Conservation (phyloP, 495 filamentous ascomycete genomes). For the Penicillium paxilli region DNA sequence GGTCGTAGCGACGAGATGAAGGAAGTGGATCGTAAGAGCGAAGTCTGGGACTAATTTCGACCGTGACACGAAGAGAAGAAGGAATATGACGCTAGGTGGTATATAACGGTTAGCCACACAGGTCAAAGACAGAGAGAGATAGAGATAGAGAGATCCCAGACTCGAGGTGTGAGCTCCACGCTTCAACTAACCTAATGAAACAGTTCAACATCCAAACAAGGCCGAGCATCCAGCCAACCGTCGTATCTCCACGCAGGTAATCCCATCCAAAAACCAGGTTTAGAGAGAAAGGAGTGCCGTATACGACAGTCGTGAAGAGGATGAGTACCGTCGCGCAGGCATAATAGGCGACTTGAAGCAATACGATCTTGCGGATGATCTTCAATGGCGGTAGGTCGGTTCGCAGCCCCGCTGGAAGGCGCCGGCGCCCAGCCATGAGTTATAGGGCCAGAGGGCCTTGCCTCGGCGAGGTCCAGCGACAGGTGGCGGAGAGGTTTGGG, state of each 20-base stretch:
- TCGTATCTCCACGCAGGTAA: constrained; percentile 83
- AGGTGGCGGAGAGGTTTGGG: background rate
- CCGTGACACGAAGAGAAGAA: constrained; percentile 76
- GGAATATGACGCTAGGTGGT: constrained; percentile 58
- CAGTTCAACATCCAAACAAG: constrained; percentile 83
- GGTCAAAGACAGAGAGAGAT: background rate
- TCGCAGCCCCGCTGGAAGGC: constrained; percentile 76
- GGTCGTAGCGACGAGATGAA: constrained; percentile 77
- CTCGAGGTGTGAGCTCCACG: too few species aligned
- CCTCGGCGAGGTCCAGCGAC: constrained; percentile 6
- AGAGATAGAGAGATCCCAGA: background rate
- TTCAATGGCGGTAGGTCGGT: constrained; percentile 80
- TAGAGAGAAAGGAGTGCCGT: constrained; percentile 68
- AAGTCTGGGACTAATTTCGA: constrained; percentile 94
- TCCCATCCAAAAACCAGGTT: constrained; percentile 80
- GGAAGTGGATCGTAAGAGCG: constrained; percentile 80
- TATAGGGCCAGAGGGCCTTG: constrained; percentile 10
- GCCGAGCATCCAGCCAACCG: constrained; percentile 87
- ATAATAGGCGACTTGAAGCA: constrained; percentile 88
- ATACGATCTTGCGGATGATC: constrained; percentile 81
- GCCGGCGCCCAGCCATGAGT: constrained; percentile 74
- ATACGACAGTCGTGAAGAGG: constrained; percentile 84
- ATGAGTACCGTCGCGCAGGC: constrained; percentile 69
- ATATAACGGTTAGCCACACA: constrained; percentile 1
- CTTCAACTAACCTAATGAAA: constrained; percentile 64